phyloP scores from a whole-genome alignment of 2,329 filamentous ascomycete genomes.

The Aspergillus texensis region DNA sequence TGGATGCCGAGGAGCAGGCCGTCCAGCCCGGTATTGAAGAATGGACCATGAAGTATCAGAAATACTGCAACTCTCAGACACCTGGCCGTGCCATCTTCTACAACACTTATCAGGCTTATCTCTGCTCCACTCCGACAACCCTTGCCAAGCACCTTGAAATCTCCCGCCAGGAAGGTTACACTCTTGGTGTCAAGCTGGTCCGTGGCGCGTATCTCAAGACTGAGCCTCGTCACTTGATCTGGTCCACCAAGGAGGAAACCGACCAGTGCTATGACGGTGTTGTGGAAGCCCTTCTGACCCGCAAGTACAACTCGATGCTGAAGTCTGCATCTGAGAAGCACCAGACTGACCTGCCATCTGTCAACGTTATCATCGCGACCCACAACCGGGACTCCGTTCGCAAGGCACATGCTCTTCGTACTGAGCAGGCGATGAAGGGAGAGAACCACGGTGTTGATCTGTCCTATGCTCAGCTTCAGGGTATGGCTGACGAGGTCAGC shows the following conservation, averaged over 20 bases:
- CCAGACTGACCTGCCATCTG: conserved; percentile 38
- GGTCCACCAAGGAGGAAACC: conserved; percentile 51
- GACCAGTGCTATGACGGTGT: conserved; percentile 60
- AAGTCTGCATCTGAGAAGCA: conserved; percentile 44
- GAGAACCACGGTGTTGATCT: conserved; percentile 48
- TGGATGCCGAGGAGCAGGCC: conserved; percentile 59
- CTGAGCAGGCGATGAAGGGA: conserved; percentile 50
- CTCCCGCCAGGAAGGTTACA: conserved; percentile 52
- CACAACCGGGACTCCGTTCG: conserved; percentile 60
- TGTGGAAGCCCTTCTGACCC: conserved; percentile 56
- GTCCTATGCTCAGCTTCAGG: conserved; percentile 79
- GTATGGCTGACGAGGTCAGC: conserved; percentile 94
- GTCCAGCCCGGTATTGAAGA: conserved; percentile 55
- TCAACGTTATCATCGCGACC: conserved; percentile 61
- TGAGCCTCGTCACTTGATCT: conserved; percentile 50
- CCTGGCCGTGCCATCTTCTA: conserved; percentile 56
- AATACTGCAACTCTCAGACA: conserved; percentile 52
- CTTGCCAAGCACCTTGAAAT: conserved; percentile 50
- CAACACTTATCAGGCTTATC: conserved; percentile 57
- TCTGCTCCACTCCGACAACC: conserved; percentile 51
- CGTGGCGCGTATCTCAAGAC: conserved; percentile 57
- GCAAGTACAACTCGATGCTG: conserved; percentile 62
- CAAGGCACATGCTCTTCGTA: conserved; percentile 51
- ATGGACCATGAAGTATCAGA: conserved; percentile 58
- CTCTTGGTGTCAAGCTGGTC: conserved; percentile 56